A percentile compares a stretch with the other conserved stretches of the same genome.
Evolutionary conservation across 1,139 yeast genomes (phyloP).

Genomic region (Entelexis paramagnoliae): DNA sequence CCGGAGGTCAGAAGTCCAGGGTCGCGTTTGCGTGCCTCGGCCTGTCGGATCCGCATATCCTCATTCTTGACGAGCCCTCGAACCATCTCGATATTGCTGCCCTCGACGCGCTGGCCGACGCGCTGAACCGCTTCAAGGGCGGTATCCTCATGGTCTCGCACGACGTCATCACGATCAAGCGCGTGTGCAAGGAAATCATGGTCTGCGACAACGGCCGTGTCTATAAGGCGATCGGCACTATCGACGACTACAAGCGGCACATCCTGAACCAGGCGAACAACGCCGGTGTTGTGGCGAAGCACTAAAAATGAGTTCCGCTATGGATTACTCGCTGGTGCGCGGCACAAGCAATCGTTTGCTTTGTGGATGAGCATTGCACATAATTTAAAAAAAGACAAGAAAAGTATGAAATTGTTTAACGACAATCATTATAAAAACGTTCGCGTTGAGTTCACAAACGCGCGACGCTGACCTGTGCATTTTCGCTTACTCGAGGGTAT

Average conservation of each 20-base stretch:
- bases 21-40: constrained; percentile 96
- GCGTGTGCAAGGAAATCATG: constrained; percentile 90
- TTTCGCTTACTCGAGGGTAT: too few relatives aligned
- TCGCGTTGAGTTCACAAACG: too few relatives aligned
- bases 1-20: constrained; percentile 98
- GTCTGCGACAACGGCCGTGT: constrained; percentile 82
- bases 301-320: constrained; percentile 32
- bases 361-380: too few relatives aligned
- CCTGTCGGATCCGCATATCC: constrained; percentile 80
- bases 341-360: too few relatives aligned
- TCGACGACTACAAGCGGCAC: constrained; percentile 81
- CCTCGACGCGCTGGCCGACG: constrained; percentile 87
- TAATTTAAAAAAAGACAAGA: too few relatives aligned
- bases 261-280: constrained; percentile 67
- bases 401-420: too few relatives aligned
- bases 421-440: too few relatives aligned
- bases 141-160: constrained; percentile 97
- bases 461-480: too few relatives aligned
- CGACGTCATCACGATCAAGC: constrained; percentile 81
- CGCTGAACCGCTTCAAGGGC: constrained; percentile 78
- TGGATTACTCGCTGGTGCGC: neutral
- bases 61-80: constrained; percentile 94
- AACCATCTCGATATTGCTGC: constrained; percentile 98
- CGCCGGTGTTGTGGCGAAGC: constrained; percentile 82
- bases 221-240: constrained; percentile 67